These are phyloP conservation scores for Multifurca ochricompacta DNA, from an alignment of 768 basidiomycete genomes.

Conservation along the genomic window DNA sequence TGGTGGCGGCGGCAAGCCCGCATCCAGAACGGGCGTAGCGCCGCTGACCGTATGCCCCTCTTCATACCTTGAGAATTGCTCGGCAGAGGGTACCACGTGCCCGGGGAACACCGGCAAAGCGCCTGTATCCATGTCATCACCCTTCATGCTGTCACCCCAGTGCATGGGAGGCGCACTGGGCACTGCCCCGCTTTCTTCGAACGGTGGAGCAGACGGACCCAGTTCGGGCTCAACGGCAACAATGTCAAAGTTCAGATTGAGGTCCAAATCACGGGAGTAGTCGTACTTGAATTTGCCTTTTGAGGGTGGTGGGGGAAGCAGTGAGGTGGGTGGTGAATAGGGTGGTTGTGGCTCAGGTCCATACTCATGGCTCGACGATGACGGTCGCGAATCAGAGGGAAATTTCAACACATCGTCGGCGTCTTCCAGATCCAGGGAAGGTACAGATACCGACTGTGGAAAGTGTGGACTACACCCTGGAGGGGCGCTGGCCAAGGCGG, in stretches of 20 bases:
- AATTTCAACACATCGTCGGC: background rate
- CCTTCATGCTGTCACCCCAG: background rate
- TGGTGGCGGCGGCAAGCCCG: background rate
- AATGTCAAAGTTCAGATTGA: background rate
- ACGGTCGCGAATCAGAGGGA: background rate
- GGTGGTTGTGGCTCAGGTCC: slow-evolving; percentile 10
- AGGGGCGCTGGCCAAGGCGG: slow-evolving; percentile 22
- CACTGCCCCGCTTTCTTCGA: slow-evolving; percentile 9
- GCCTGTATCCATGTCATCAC: background rate
- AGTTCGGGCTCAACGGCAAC: slow-evolving; percentile 5
- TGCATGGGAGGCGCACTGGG: slow-evolving; percentile 9
- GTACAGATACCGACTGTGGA: slow-evolving; percentile 2
- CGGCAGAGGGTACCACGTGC: background rate
- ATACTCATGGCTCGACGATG: background rate
- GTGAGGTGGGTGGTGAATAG: slow-evolving; percentile 9
- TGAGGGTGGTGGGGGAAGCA: slow-evolving; percentile 18
- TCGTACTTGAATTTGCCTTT: slow-evolving; percentile 18
- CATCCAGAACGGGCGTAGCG: background rate
- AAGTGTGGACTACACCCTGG: background rate
- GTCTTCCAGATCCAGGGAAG: slow-evolving; percentile 19
- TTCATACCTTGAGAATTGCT: background rate
- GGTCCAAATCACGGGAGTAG: slow-evolving; percentile 10
- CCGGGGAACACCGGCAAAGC: background rate
- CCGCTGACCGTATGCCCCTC: background rate
- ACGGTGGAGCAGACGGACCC: slow-evolving; percentile 17